Base-by-base conservation (phyloP, 495 filamentous ascomycete species). In the Niebla homalea region DNA sequence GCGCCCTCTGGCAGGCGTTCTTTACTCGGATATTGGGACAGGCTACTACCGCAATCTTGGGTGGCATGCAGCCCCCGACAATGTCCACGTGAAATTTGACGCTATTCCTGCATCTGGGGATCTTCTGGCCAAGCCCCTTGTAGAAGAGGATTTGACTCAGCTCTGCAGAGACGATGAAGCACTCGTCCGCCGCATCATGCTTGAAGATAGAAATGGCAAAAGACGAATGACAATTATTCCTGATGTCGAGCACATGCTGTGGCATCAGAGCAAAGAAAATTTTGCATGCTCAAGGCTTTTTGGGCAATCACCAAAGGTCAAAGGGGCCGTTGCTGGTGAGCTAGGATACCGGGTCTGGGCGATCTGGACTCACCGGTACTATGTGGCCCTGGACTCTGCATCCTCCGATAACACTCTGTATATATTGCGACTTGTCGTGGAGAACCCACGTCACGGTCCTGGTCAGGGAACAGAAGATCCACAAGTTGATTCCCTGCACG, bases 11-110 rank as follows among this genome's bases (percentile, higher is more conserved):
- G 58, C 52, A 14, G 51, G 49, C 45, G 49, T 60, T 8, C 39
- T 58, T 5, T 56, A 60, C 48, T 55, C 52, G 2, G 52, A 55
- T 32, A 55, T 55, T 37, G 52, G 52, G 37, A 55, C 50, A 29
- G 29, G 36, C 14, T 53, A 43, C 38, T 53, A 53, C 45, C 23
- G 44, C 19, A 42, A 43, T 10, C 44, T 53, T 46, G 51, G 51
- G 43, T 53, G 51, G 51, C 44, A 48, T 35, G 44, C 51, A 8
- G 25, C 36, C 37, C 22, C 44, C 25, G 21, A n/a, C 22, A 49
- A 46, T 23, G 48, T 29, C 2, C 51, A 53, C 22, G 29, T 53
- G 12, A 45, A 48, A 25, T 26, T 49, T 23, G 25, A 42, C 36
- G 44, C 51, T 14, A 16, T 40, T 18, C 2, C 23, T n/a, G 19